Evolutionary conservation across 495 filamentous ascomycete species (phyloP).

Genomic region (Penicillium robsamsonii): DNA sequence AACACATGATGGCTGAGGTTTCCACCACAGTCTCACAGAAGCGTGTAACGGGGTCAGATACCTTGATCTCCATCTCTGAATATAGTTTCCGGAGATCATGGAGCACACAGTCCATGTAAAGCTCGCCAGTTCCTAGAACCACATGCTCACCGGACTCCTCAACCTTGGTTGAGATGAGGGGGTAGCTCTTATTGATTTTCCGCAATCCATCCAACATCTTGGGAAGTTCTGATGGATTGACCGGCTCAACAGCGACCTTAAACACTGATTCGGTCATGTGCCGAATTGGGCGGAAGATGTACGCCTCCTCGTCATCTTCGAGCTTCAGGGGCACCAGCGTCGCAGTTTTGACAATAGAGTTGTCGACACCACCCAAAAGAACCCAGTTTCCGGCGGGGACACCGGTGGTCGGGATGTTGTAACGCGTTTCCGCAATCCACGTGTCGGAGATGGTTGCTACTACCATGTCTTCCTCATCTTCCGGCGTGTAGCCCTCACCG

Average conservation of each 20-base stretch:
- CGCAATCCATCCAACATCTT: slow-evolving; percentile 98
- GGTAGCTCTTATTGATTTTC: slow-evolving; percentile 97
- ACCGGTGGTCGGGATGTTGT: slow-evolving; percentile 86
- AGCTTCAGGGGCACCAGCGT: slow-evolving; percentile 82
- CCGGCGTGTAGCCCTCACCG: slow-evolving; percentile 91
- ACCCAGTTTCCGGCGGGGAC: slow-evolving; percentile 97
- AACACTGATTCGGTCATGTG: slow-evolving; percentile 98
- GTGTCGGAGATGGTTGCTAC: slow-evolving; percentile 83
- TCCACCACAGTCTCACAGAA: slow-evolving; percentile 99
- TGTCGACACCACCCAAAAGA: slow-evolving; percentile 86
- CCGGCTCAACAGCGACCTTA: slow-evolving; percentile 96
- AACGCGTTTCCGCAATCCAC: slow-evolving; percentile 90
- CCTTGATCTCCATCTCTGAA: slow-evolving; percentile 99
- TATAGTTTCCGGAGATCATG: slow-evolving; percentile 91
- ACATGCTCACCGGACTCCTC: slow-evolving; percentile 99
- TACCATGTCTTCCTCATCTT: slow-evolving; percentile 98
- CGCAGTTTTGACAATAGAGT: slow-evolving; percentile 98
- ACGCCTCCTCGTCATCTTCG: slow-evolving; percentile 83
- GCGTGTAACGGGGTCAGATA: slow-evolving; percentile 94
- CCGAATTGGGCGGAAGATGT: slow-evolving; percentile 88
- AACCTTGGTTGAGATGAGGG: slow-evolving; percentile 91
- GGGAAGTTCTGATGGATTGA: slow-evolving; percentile 96
- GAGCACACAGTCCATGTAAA: slow-evolving; percentile 98
- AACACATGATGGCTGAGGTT: slow-evolving; percentile 95
- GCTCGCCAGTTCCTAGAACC: slow-evolving; percentile 88